Base-by-base conservation (phyloP, 208 protist genomes). In the Porcisia deanei region DNA sequence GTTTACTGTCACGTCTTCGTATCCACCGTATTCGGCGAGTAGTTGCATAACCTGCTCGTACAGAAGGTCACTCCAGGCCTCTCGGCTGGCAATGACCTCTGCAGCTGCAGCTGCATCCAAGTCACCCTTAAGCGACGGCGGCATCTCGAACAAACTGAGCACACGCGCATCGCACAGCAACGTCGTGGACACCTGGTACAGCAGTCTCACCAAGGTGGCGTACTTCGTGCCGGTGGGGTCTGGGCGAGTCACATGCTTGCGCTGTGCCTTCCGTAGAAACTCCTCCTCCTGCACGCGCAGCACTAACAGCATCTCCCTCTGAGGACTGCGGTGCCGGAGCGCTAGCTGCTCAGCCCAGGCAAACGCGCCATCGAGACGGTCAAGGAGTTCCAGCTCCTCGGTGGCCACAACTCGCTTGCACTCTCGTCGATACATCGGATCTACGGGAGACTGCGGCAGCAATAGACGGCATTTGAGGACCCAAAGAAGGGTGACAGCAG, bases 1-100 rank as follows among this genome's bases (percentile, higher is more conserved):
- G 72, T 89, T 88, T 45, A 97, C 79, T 53, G 87, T 92, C 53
- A 94, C 90, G 75, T 97, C 93, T 70, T 97, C 94, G 83, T 97
- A 97, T 55, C 94, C 94, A 69, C 89, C 89, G 76, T 90, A 95
- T 52, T 87, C 79, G 57, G 81, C 76, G 5, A 97, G 78, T 4
- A 97, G 60, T 61, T 94, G 81, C 52, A 73, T 73, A 22, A 91
- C 76, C 77, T 96, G 83, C 76, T 96, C 88, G 69, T 87, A 94
- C 43, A 97, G 72, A 25, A 97, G 65, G 63, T 89, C 88, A 54
- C 87, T 90, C 91, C 93, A 97, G 37, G 80, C 84, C 67, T 79
- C 79, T 54, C 79, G 84, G 53, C 75, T 80, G 55, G 75, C 65
- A 25, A 73, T 39, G 12, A 77, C 55, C 45, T 81, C 75, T 59